Evolutionary conservation across 192 early-diverging fungal species (phyloP).

Genomic region (Oehlia diaphana): DNA sequence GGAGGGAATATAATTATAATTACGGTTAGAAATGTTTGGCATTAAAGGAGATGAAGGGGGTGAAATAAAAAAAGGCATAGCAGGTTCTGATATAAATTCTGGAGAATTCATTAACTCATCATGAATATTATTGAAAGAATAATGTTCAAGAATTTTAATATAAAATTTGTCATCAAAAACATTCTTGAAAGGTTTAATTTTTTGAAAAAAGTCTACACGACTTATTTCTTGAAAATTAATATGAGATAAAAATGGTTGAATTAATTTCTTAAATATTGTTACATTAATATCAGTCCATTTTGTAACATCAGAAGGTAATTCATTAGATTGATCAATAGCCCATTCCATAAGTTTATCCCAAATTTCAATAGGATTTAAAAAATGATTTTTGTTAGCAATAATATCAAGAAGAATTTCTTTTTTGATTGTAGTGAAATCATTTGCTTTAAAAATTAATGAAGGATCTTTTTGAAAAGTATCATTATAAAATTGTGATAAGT

Average conservation of each 20-base stretch:
- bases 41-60: too few relatives aligned
- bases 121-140: background rate
- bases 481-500: background rate
- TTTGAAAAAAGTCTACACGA: background rate
- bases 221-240: background rate
- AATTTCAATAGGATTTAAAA: background rate
- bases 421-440: background rate
- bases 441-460: background rate
- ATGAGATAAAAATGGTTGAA: background rate
- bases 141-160: background rate
- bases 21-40: too few relatives aligned
- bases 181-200: conserved; percentile 2
- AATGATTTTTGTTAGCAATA: background rate
- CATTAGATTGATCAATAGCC: background rate
- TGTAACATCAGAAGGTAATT: background rate
- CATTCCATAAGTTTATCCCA: conserved; percentile 15
- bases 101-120: too few relatives aligned
- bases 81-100: too few relatives aligned
- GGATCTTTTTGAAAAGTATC: background rate
- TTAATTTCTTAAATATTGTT: background rate
- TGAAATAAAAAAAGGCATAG: too few relatives aligned
- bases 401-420: background rate
- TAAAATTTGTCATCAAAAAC: background rate
- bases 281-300: background rate
- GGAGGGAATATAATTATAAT: too few relatives aligned